Percentiles rank a stretch among this genome's conserved stretches.
Evolutionary conservation across 306 rosid genomes (phyloP).

Genomic region (Inga oerstediana): DNA sequence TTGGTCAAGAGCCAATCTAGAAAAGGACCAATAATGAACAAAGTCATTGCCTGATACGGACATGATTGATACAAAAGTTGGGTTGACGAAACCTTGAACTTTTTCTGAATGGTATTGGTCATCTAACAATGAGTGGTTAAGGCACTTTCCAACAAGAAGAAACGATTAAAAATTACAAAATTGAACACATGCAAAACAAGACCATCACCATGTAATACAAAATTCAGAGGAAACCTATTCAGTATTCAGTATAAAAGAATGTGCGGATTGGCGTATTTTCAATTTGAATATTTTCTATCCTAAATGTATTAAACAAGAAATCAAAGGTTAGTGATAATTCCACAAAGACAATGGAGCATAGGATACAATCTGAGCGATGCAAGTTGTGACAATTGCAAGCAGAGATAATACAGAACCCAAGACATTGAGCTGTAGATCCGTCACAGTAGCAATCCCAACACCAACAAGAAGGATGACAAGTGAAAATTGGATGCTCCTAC

Average conservation of each 20-base stretch:
- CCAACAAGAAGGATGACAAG: constrained; percentile 81
- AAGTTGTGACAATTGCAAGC: constrained; percentile 86
- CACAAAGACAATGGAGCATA: constrained; percentile 20
- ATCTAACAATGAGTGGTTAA: constrained; percentile 73
- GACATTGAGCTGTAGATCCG: constrained; percentile 89
- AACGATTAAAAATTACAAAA: not conserved
- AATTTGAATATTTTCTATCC: not conserved
- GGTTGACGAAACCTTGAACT: constrained; percentile 91
- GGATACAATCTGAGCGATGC: constrained; percentile 99
- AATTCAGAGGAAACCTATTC: not conserved
- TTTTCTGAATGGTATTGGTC: constrained; percentile 97
- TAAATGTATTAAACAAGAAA: not conserved
- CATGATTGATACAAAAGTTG: constrained; percentile 94
- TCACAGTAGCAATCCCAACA: constrained; percentile 94
- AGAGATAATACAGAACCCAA: constrained; percentile 81
- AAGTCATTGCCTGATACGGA: constrained; percentile 84
- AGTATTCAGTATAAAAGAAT: not conserved
- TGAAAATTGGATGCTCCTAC: constrained; percentile 81
- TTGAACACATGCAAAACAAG: not conserved
- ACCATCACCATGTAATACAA: not conserved
- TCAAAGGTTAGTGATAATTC: not conserved
- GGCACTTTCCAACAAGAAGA: constrained; percentile 27
- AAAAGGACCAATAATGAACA: constrained; percentile 81
- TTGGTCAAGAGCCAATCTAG: constrained; percentile 77
- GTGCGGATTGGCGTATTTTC: not conserved